phyloP scores from a whole-genome alignment of 805 yeast species.

The Candida peoriensis region DNA sequence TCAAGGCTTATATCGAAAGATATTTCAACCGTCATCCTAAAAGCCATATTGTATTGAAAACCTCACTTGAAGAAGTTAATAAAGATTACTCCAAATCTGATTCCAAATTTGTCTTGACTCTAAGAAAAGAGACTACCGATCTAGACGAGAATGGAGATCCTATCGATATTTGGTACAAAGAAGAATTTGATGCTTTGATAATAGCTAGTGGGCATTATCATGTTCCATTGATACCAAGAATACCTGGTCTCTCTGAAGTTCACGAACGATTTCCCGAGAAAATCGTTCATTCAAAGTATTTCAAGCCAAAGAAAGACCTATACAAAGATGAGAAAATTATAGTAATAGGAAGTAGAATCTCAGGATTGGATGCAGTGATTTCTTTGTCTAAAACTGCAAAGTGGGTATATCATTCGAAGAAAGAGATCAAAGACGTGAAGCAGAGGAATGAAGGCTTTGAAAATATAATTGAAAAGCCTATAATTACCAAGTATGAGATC shows the following conservation, averaged over 20 bases:
- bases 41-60: constrained; percentile 21
- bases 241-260: constrained; percentile 36
- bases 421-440: not conserved
- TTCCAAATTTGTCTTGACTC: constrained; percentile 20
- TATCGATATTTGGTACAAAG: constrained; percentile 33
- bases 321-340: constrained; percentile 33
- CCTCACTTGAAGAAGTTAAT: constrained; percentile 32
- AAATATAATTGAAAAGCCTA: constrained; percentile 27
- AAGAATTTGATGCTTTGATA: constrained; percentile 34
- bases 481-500: constrained; percentile 30
- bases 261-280: constrained; percentile 3
- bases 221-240: constrained; percentile 44
- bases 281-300: constrained; percentile 25
- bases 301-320: constrained; percentile 14
- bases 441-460: constrained; percentile 5
- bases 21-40: constrained; percentile 30
- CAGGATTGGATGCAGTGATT: constrained; percentile 51
- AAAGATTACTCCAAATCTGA: constrained; percentile 7
- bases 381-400: constrained; percentile 1
- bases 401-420: constrained; percentile 4
- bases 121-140: constrained; percentile 19
- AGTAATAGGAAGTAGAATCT: constrained; percentile 62
- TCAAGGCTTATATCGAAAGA: constrained; percentile 35
- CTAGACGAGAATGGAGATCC: not conserved
- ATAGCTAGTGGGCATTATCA: constrained; percentile 53